A percentile compares a stretch with the other conserved stretches of the same genome.
Evolutionary conservation across 179 eudicot species (phyloP).

Genomic region (Corrigiola litoralis): DNA sequence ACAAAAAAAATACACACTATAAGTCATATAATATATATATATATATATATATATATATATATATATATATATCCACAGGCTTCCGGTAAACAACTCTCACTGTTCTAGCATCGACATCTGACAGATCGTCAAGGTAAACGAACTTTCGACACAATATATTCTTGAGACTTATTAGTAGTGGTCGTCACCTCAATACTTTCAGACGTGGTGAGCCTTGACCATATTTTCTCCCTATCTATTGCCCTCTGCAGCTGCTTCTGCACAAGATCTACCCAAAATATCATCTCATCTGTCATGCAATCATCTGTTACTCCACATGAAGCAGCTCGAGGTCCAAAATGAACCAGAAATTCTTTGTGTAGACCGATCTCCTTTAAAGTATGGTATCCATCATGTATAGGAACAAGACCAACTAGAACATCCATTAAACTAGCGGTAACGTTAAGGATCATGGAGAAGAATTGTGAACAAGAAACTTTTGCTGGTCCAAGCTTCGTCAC

Average conservation of each 20-base stretch:
- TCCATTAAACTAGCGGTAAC: constrained; percentile 79
- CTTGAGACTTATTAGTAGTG: neutral
- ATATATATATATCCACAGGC: no score
- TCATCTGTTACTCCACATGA: constrained; percentile 59
- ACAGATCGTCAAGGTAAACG: no score
- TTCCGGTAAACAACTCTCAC: no score
- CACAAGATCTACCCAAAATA: constrained; percentile 80
- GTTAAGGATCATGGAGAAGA: constrained; percentile 76
- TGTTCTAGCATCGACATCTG: neutral
- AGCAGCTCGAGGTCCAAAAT: constrained; percentile 93
- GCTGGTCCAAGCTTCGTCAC: constrained; percentile 84
- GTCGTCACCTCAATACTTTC: constrained; percentile 89
- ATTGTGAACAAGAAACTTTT: constrained; percentile 76
- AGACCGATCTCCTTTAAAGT: constrained; percentile 74
- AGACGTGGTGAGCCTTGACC: constrained; percentile 90
- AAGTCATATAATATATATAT: no score
- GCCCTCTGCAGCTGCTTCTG: constrained; percentile 89
- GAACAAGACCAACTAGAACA: constrained; percentile 58
- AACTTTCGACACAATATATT: no score
- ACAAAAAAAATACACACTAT: neutral
- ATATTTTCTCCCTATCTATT: constrained; percentile 80
- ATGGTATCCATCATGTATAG: constrained; percentile 67
- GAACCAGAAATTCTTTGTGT: constrained; percentile 73
- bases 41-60: no score
- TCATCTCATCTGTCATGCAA: constrained; percentile 60